Percentiles rank a stretch among this genome's conserved stretches.
phyloP scores from a whole-genome alignment of 495 filamentous ascomycete species.

The Pseudoneurospora amorphoporcata region DNA sequence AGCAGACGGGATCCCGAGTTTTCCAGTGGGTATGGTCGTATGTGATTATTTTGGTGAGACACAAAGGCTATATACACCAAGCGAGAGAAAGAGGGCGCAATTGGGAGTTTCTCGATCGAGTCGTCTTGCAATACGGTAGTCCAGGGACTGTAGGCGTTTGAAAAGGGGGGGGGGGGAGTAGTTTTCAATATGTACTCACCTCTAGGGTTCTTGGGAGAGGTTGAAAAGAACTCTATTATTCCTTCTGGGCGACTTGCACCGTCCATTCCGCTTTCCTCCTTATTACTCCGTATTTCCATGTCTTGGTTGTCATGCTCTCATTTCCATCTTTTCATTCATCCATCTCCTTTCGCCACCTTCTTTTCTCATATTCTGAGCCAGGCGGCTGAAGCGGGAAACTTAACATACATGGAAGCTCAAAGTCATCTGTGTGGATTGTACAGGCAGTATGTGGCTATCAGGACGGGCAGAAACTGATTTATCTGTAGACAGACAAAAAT shows the following conservation, averaged over 20 bases:
- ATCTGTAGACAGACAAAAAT: background rate
- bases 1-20: background rate
- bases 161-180: too few species aligned
- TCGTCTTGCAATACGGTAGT: too few species aligned
- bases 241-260: background rate
- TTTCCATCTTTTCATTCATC: background rate
- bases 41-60: background rate
- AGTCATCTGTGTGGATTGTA: background rate
- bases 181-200: background rate
- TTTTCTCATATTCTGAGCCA: background rate
- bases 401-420: background rate
- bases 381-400: background rate
- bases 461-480: background rate
- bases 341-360: background rate
- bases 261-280: background rate
- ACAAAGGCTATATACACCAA: too few species aligned
- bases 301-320: background rate
- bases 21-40: background rate
- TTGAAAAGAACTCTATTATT: background rate
- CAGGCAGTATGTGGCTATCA: background rate
- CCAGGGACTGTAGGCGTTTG: too few species aligned
- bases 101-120: too few species aligned
- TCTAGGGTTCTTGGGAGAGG: background rate
- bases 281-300: background rate
- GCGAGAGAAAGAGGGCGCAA: too few species aligned